These are phyloP conservation scores for Sanghuangporus baumii DNA, from an alignment of 1,284 basidiomycete genomes.

Conservation along the genomic window DNA sequence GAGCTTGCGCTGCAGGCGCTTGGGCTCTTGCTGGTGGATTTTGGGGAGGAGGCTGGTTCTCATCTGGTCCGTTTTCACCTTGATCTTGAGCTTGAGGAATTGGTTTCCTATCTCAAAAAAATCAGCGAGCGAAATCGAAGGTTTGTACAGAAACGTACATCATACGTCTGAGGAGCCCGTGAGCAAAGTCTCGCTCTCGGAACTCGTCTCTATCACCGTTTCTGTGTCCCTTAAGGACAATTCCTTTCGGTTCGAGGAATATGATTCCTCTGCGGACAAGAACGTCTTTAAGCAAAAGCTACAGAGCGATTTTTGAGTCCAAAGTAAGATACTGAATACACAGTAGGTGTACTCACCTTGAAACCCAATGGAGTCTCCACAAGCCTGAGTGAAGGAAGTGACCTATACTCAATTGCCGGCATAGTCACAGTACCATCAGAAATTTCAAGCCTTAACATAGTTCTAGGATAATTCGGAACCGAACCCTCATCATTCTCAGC, in stretches of 20 bases:
- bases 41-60: constrained; percentile 10
- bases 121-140: neutral
- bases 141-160: constrained; percentile 39
- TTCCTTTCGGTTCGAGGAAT: constrained; percentile 61
- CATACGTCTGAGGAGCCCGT: constrained; percentile 49
- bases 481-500: constrained; percentile 56
- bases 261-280: constrained; percentile 57
- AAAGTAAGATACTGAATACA: constrained; percentile 17
- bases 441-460: constrained; percentile 62
- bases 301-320: neutral
- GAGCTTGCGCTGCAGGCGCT: constrained; percentile 5
- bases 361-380: constrained; percentile 65
- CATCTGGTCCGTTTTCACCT: neutral
- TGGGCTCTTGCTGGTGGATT: constrained; percentile 9
- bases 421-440: constrained; percentile 59
- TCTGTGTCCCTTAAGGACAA: constrained; percentile 50
- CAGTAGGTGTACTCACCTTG: constrained; percentile 42
- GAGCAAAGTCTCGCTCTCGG: constrained; percentile 49
- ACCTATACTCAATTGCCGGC: constrained; percentile 64
- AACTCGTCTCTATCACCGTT: constrained; percentile 52
- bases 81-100: constrained; percentile 6
- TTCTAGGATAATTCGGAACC: constrained; percentile 66
- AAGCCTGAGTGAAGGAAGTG: constrained; percentile 52
- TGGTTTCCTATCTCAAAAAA: constrained; percentile 6
- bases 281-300: constrained; percentile 65